Base-by-base conservation (phyloP, 208 protist species). In the Phytomonas francai region DNA sequence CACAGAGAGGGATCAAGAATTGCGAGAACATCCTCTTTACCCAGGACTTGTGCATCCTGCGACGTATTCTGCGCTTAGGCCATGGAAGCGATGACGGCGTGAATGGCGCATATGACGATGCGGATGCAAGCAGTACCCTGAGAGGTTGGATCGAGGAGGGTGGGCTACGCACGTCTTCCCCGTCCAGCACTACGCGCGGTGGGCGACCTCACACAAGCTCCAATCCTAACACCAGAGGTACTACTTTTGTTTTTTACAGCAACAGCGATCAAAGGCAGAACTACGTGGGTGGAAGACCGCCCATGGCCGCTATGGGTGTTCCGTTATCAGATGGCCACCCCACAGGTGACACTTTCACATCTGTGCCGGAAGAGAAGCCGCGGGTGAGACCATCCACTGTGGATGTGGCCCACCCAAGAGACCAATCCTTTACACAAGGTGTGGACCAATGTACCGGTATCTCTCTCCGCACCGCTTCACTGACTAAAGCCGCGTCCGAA, bases 1-100 rank as follows among this genome's bases (percentile, higher is more conserved):
- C 25, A 3, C n/a, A 30, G n/a, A 73, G 30, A 25, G 81, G 77
- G 36, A 60, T 87, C 31, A 65, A 68, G 63, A 78, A 91, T 72
- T 91, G 85, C 67, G 86, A 92, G 68, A 89, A 87, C 61, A 83
- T 92, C 65, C 73, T 92, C 25, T 92, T 88, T 59, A 89, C 80
- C 0, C 77, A 85, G 31, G 80, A 88, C 31, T 12, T 39, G 16
- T 31, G 16, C 7, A 64, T 88, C 27, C 70, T 88, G 64, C 69
- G 67, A 14, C 70, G 78, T 28, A 61, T 83, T 66, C 73, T 83
- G 63, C 32, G 29, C 27, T 61, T 49, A 22, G 39, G 14, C 3
- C 19, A 34, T 29, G 8, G 34, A 33, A 19, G 2, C 1, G 36
- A 31, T 54, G 11, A 16, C 49, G 27, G 65, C 2, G 36, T 32